Evolutionary conservation across 2,329 filamentous ascomycete species (phyloP), one percentile per base, ranked within the genome.

Genomic region (Colletotrichum scovillei): DNA sequence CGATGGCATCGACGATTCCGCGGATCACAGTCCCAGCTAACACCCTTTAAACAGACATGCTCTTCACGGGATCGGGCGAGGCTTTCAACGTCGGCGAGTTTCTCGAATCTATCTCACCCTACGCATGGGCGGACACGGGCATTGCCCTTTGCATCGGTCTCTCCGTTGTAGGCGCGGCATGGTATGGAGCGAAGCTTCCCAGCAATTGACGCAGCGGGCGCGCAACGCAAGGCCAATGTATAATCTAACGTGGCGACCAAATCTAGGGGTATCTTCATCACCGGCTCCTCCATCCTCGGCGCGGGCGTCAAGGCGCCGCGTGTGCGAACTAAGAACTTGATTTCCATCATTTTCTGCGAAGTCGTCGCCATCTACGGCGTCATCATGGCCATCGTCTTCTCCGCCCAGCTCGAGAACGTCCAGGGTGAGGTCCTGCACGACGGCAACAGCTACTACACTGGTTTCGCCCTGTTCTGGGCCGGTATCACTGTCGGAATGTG

Each of bases 341-440:
- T 99, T 83, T 98, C 96, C 80, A 99, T 99, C 85, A 98, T 99
- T 86, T 99, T 99, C 87, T 99, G 97, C 88, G 97, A 99, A 87
- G 97, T 99, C 81, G 97, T 99, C 80, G 97, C 97, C 84, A 99
- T 99, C 84, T 99, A 99, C 89, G 97, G 97, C 79, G 96, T 99
- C 85, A 99, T 99, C 86, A 99, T 99, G 95, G 93, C 95, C 79
- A 99, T 99, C 82, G 94, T 99, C 80, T 98, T 98, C 87, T 97
- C 95, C 57, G 90, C 95, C 75, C 97, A 98, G 85, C 86, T 99
- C 78, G 89, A 90, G 78, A 83, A 88, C 69, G 89, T 97, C 35
- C 81, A 87, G 56, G 88, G 89, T 69, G 90, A 92, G 52, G 88
- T 89, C 22, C 84, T 95, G 35, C 93, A 93, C 85, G 93, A 93